Conservation (phyloP, 441 rosid species). For the Erodium texanum region DNA sequence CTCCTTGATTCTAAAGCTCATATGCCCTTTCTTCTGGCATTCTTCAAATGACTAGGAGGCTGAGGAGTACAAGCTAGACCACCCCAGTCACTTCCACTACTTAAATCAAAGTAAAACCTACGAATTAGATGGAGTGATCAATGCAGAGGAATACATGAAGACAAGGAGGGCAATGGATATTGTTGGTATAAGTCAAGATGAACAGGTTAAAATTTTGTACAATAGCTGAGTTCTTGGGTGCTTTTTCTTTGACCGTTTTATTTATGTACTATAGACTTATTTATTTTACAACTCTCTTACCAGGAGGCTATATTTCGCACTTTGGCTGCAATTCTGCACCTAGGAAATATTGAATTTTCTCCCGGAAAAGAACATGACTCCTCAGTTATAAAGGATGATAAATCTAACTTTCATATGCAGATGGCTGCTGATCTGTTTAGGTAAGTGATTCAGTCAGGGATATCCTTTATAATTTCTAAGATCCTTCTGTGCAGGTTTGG, state of each 20-base stretch:
- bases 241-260: conserved; percentile 2
- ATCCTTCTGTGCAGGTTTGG: conserved; percentile 11
- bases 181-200: conserved; percentile 62
- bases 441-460: conserved; percentile 27
- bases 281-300: conserved; percentile 17
- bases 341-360: conserved; percentile 77
- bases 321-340: conserved; percentile 94
- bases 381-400: conserved; percentile 69
- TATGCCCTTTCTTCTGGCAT: background rate
- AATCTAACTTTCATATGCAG: conserved; percentile 66
- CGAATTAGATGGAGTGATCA: conserved; percentile 56
- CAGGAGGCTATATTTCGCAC: conserved; percentile 89
- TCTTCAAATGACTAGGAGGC: conserved; percentile 33
- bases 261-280: conserved; percentile 13
- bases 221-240: conserved; percentile 1
- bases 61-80: conserved; percentile 50
- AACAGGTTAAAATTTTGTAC: conserved; percentile 43
- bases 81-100: conserved; percentile 67
- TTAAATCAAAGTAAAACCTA: conserved; percentile 66
- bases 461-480: background rate
- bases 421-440: conserved; percentile 78
- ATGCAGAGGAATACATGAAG: conserved; percentile 50
- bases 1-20: background rate
- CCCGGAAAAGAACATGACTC: conserved; percentile 75
- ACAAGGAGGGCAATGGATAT: conserved; percentile 83